These are phyloP conservation scores for Larix kaempferi DNA, from an alignment of 75 land plant species.

Conservation along the genomic window DNA sequence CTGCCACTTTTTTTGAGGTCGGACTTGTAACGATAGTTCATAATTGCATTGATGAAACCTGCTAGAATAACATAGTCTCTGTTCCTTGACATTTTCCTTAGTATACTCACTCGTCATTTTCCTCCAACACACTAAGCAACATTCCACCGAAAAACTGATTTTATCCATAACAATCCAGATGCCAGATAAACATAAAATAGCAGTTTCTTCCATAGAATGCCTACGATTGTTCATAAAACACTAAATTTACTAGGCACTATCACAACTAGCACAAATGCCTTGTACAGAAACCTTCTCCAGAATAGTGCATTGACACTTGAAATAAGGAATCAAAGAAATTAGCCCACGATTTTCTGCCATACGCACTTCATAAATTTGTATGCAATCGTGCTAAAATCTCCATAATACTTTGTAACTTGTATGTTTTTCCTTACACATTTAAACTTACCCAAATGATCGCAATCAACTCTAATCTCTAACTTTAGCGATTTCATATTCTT, in stretches of 20 bases:
- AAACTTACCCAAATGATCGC: too few relatives aligned
- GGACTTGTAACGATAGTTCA: too few relatives aligned
- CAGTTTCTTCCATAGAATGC: not conserved
- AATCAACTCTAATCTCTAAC: too few relatives aligned
- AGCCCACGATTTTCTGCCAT: not conserved
- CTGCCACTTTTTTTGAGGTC: too few relatives aligned
- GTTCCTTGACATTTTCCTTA: too few relatives aligned
- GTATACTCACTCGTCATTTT: too few relatives aligned
- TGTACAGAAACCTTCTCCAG: not conserved
- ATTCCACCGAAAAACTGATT: not conserved
- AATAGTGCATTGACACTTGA: not conserved
- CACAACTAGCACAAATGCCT: slow-evolving; percentile 8
- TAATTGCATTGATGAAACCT: too few relatives aligned
- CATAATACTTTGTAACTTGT: not conserved
- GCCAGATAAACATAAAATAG: not conserved
- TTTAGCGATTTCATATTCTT: too few relatives aligned
- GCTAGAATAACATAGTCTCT: too few relatives aligned
- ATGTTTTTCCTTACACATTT: slow-evolving; percentile 1
- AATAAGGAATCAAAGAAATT: not conserved
- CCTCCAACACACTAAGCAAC: slow-evolving; percentile 1
- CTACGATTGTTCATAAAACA: not conserved
- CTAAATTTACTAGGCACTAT: not conserved
- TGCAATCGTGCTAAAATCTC: not conserved
- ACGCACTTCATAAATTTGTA: not conserved
- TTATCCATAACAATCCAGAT: not conserved